Conservation (phyloP, 108 stramenopile species). For the Discostella stelligeroides region DNA sequence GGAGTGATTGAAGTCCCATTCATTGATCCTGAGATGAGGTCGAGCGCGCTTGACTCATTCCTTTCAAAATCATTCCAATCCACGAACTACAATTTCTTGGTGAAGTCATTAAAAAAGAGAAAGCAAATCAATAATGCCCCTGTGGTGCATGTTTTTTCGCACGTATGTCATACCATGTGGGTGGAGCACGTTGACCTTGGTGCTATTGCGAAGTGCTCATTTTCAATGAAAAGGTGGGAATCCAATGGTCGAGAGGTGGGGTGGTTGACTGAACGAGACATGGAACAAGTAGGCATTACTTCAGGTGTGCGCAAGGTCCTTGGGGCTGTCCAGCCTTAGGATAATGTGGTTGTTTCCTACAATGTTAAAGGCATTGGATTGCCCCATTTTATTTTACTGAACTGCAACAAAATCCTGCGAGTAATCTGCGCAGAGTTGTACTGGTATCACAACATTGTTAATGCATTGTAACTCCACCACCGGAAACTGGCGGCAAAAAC, state of each 20-base stretch:
- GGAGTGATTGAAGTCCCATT: slow-evolving; percentile 42
- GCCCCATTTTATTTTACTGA: too few species aligned
- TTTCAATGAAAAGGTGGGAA: slow-evolving; percentile 44
- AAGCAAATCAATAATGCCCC: slow-evolving; percentile 21
- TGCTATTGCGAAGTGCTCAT: not conserved
- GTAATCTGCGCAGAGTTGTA: too few species aligned
- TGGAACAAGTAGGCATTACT: slow-evolving; percentile 77
- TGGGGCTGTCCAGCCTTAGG: slow-evolving; percentile 29
- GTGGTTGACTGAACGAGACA: slow-evolving; percentile 79
- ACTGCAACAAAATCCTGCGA: too few species aligned
- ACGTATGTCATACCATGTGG: slow-evolving; percentile 79
- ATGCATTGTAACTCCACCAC: too few species aligned
- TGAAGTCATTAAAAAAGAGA: not conserved
- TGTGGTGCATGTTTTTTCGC: slow-evolving; percentile 85
- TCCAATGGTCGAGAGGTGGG: slow-evolving; percentile 57
- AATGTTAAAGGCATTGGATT: too few species aligned
- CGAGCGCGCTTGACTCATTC: slow-evolving; percentile 40
- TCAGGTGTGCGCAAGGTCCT: slow-evolving; percentile 83
- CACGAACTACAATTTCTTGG: not conserved
- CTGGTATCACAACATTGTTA: too few species aligned
- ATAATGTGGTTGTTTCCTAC: not conserved
- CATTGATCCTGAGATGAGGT: slow-evolving; percentile 31
- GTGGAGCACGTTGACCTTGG: slow-evolving; percentile 48
- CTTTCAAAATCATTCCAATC: slow-evolving; percentile 24
- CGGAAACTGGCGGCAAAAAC: too few species aligned